Evolutionary conservation across 2,329 filamentous ascomycete genomes (phyloP), one percentile per base, ranked within the genome.

Genomic region (Penicillium occitanis): DNA sequence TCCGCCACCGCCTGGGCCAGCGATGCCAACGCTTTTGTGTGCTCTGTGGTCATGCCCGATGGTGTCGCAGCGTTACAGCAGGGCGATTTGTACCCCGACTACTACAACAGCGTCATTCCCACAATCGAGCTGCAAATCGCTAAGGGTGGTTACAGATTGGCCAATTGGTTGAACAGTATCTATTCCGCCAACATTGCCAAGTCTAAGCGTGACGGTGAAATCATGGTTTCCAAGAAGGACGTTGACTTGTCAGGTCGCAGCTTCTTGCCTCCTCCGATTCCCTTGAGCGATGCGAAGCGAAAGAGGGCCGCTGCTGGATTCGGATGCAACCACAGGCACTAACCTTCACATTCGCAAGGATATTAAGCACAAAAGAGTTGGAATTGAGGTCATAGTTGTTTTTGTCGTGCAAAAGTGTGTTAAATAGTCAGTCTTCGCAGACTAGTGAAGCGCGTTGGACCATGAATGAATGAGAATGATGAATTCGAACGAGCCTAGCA

Each of bases 61-160:
- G 69, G 69, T 25, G 25, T 70, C 30, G 50, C 63, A 37, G 69
- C 60, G 37, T 55, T 70, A 8, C n/a, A 61, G n/a, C 51, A 61
- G 28, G 57, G 69, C 28, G 67, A 70, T 61, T 57, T 70, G 10
- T 66, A 63, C 28, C 61, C 60, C 4, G 35, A 68, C 28, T 70
- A 70, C 60, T 70, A 69, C 46, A 57, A 69, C 42, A 67, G 63
- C 6, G 69, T 68, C 22, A 68, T 57, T 3, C 69, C 69, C 37
- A 67, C 69, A 63, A 63, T 70, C 17, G 67, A 69, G 35, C 59
- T 51, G 59, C 66, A 68, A 51, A 68, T 70, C 50, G 50, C 62
- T 25, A 68, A 65, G 60, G 69, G 64, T 40, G 69, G 67, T 2
- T 42, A 69, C 40, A 65, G 68, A 53, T 62, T 70, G 28, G 68